These are phyloP conservation scores for Erodium texanum DNA, from an alignment of 441 rosid genomes.

Conservation along the genomic window DNA sequence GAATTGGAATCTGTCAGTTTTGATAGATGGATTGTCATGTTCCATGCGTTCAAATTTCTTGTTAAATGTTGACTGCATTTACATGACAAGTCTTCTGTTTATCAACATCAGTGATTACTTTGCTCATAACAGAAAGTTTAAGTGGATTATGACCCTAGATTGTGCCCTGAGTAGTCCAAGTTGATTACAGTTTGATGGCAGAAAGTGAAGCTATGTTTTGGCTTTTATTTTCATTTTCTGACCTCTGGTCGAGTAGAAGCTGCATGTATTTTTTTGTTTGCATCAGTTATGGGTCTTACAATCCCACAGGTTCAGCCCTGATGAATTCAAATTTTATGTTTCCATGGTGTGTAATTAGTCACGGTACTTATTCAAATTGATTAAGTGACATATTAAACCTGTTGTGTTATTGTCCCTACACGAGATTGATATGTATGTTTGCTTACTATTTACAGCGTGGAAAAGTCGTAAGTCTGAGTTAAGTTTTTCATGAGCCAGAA, in stretches of 20 bases:
- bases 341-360: no score
- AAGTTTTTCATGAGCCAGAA: not conserved
- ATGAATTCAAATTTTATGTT: not conserved
- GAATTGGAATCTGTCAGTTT: no score
- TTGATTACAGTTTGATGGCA: not conserved
- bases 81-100: no score
- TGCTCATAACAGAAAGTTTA: not conserved
- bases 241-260: slow-evolving; percentile 1
- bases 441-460: not conserved
- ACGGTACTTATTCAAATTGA: no score
- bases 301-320: not conserved
- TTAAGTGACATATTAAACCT: not conserved
- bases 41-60: not conserved
- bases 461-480: not conserved
- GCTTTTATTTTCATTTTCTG: not conserved
- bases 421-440: not conserved
- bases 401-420: not conserved
- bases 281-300: not conserved
- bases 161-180: not conserved
- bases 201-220: not conserved
- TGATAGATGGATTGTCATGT: no score
- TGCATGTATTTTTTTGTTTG: not conserved
- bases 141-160: not conserved
- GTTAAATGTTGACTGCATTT: not conserved
- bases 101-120: not conserved